Base-by-base conservation (phyloP, 2,329 filamentous ascomycete species). In the Pseudogymnoascus sp. region DNA sequence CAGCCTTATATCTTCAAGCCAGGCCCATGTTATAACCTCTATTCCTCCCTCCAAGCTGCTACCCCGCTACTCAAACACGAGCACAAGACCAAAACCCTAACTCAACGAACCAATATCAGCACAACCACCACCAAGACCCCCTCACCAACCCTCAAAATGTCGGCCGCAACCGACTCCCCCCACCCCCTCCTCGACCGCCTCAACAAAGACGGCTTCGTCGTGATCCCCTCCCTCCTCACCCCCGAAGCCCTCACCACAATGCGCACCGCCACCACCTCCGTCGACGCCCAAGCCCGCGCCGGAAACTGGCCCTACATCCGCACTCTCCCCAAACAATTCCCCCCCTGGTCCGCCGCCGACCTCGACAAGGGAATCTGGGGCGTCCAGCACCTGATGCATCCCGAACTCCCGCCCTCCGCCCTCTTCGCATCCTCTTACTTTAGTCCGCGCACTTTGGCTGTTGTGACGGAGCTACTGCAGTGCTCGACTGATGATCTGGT, bases 301-400 rank as follows among this genome's bases (percentile, higher is more conserved):
- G 91, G 91, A 38, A 71, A 80, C 66, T 96, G 91, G 91, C 90
- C 90, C 2, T 82, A 89, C 75, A 86, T 95, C 70, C 88, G 91
- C 67, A 93, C 90, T 0, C 83, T 94, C 2, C 90, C 90, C 62
- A 95, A 95, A 75, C 91, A 96, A 75, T 96, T 96, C 77, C 92
- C 91, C 0, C 92, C 92, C 0, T 96, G 91, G 91, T 78, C 82
- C 4, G 79, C 79, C n/a, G 78, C 79, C 60, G 77, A 80, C 1
- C 77, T 79, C 0, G 75, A 77, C 1, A 73, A 80, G 61, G 90
- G 90, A 18, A 95, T 96, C 74, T 96, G 91, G 92, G 91, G 91
- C 66, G 88, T 95, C 2, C 91, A 96, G 78, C 89, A 92, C 74
- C 81, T 96, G 4, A 80, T 96, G 70, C 87, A 92, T 74, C 91